Evolutionary conservation across 2,329 filamentous ascomycete genomes (phyloP).

Genomic region (Epichloe sylvatica): DNA sequence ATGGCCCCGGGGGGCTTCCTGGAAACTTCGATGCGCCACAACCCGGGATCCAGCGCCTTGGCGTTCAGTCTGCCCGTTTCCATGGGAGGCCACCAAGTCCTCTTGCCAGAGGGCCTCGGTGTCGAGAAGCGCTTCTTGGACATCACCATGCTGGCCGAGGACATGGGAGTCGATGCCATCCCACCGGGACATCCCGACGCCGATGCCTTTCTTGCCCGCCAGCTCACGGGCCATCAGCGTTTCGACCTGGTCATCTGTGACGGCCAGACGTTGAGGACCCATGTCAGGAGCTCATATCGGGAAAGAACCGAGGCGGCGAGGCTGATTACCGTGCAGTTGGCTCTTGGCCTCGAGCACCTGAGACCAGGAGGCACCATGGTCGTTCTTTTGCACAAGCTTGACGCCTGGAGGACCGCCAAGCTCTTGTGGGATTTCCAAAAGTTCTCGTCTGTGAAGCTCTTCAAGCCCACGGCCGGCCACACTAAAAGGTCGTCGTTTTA

Average conservation of each 20-base stretch:
- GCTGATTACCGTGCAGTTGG: constrained; percentile 25
- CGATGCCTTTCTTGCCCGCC: constrained; percentile 10
- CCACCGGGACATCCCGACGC: constrained; percentile 17
- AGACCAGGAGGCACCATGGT: constrained; percentile 34
- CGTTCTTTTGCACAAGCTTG: constrained; percentile 34
- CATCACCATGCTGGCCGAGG: constrained; percentile 36
- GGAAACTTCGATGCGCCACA: constrained; percentile 20
- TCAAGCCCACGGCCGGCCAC: constrained; percentile 30
- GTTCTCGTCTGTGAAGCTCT: constrained; percentile 29
- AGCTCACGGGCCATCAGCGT: constrained; percentile 10
- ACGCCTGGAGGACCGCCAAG: constrained; percentile 23
- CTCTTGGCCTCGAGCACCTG: constrained; percentile 32
- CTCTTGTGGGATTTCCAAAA: constrained; percentile 25
- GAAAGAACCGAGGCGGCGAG: constrained; percentile 22
- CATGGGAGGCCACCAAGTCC: constrained; percentile 27
- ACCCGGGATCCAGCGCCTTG: constrained; percentile 18
- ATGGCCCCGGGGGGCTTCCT: constrained; percentile 42
- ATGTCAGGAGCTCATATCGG: constrained; percentile 19
- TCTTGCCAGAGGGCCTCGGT: constrained; percentile 11
- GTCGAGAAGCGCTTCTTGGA: constrained; percentile 24
- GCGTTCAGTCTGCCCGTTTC: constrained; percentile 26
- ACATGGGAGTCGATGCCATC: constrained; percentile 24
- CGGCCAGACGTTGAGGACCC: constrained; percentile 30
- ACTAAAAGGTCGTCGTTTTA: constrained; percentile 37
- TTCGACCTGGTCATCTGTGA: constrained; percentile 35